phyloP scores from a whole-genome alignment of 129 eudicot genomes.

The Calendula officinalis region DNA sequence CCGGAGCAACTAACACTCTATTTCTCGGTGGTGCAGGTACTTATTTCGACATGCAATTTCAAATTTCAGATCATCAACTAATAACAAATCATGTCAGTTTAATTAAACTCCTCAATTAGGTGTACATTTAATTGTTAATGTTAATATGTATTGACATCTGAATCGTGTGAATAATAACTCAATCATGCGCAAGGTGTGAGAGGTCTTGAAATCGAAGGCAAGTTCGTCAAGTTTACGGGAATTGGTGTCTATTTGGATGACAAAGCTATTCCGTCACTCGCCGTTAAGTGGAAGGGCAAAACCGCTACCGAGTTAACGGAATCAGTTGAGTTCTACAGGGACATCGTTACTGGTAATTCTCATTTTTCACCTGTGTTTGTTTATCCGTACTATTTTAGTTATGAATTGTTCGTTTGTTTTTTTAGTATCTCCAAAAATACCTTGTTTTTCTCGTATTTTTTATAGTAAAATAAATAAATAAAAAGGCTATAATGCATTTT shows the following conservation, averaged over 20 bases:
- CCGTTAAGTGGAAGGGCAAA: conserved; percentile 86
- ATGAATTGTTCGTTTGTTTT: too few relatives aligned
- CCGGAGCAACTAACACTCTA: conserved; percentile 51
- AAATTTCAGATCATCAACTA: neutral
- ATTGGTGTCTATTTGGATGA: conserved; percentile 76
- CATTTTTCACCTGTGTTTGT: neutral
- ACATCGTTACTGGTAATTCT: conserved; percentile 58
- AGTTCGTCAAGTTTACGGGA: conserved; percentile 65
- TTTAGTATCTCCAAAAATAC: too few relatives aligned
- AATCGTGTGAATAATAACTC: neutral
- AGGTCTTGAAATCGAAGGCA: conserved; percentile 69
- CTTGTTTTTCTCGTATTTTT: too few relatives aligned
- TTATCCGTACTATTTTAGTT: neutral
- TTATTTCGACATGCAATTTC: neutral
- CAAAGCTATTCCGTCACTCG: conserved; percentile 58
- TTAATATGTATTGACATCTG: neutral
- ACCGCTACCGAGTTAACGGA: conserved; percentile 50
- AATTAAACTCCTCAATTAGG: neutral
- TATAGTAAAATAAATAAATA: too few relatives aligned
- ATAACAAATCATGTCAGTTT: neutral
- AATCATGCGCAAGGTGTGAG: conserved; percentile 65
- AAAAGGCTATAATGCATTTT: too few relatives aligned
- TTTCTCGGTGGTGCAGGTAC: conserved; percentile 97
- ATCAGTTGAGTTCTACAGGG: conserved; percentile 62
- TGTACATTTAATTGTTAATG: neutral